Conservation (phyloP, 2,329 filamentous ascomycete species). For the Nemania diffusa region DNA sequence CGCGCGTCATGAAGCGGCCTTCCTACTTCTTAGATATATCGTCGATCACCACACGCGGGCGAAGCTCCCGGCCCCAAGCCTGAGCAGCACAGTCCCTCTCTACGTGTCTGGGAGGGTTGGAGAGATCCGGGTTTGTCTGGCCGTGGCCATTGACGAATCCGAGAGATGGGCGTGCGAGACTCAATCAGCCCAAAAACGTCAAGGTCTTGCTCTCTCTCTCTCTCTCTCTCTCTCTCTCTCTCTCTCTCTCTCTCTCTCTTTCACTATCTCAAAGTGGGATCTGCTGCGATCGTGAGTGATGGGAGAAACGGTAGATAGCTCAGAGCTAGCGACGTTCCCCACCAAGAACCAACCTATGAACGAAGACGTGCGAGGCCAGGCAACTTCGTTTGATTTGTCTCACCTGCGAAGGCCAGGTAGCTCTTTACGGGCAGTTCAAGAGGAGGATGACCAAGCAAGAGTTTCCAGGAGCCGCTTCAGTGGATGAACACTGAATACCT, state of each 20-base stretch:
- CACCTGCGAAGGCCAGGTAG: slow-evolving; percentile 10
- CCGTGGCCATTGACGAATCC: slow-evolving; percentile 47
- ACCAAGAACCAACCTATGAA: slow-evolving; percentile 17
- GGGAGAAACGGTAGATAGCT: slow-evolving; percentile 3
- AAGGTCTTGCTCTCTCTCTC: neutral
- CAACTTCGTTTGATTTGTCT: slow-evolving; percentile 6
- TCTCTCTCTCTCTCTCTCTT: neutral
- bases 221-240: neutral
- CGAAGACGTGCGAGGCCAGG: slow-evolving; percentile 1
- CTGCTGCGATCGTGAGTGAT: slow-evolving; percentile 15
- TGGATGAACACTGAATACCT: slow-evolving; percentile 20
- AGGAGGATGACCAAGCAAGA: neutral
- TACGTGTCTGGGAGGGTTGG: slow-evolving; percentile 41
- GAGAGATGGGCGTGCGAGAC: slow-evolving; percentile 30
- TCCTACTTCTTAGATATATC: slow-evolving; percentile 25
- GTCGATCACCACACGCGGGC: slow-evolving; percentile 37
- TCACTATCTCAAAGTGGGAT: neutral
- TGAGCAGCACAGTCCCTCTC: slow-evolving; percentile 38
- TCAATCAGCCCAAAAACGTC: slow-evolving; percentile 26
- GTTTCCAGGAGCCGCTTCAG: slow-evolving; percentile 15
- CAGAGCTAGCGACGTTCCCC: slow-evolving; percentile 22
- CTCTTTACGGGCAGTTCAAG: slow-evolving; percentile 10
- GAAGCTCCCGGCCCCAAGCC: slow-evolving; percentile 40
- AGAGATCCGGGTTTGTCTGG: slow-evolving; percentile 40
- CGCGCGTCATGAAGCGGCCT: slow-evolving; percentile 48